phyloP scores from a whole-genome alignment of 148 eudicot genomes.

The Vaccinium myrtillus region DNA sequence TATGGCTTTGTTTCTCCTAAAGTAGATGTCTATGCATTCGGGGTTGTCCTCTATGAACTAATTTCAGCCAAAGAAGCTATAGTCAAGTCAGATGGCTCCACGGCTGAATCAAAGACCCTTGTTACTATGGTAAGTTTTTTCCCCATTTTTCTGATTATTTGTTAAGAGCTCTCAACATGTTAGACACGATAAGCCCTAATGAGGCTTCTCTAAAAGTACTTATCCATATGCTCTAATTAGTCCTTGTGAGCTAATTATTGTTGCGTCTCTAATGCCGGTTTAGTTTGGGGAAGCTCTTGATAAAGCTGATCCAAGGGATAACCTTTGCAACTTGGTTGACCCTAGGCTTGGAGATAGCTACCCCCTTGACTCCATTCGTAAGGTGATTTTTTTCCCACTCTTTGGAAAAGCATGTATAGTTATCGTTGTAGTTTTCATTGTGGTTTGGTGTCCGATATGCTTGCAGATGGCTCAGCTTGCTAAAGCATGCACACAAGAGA shows the following conservation, averaged over 20 bases:
- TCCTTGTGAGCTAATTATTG: not conserved
- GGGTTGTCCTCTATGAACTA: slow-evolving; percentile 89
- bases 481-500: slow-evolving; percentile 69
- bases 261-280: not conserved
- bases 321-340: slow-evolving; percentile 57
- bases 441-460: not conserved
- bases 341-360: slow-evolving; percentile 72
- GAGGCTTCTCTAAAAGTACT: not conserved
- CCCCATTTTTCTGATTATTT: not conserved
- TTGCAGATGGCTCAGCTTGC: slow-evolving; percentile 62
- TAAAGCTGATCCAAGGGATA: slow-evolving; percentile 47
- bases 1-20: slow-evolving; percentile 87
- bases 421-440: not conserved
- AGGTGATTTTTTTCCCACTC: slow-evolving; percentile 29
- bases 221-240: not conserved
- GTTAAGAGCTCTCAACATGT: not conserved
- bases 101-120: slow-evolving; percentile 57
- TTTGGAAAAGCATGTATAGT: too few species aligned
- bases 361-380: slow-evolving; percentile 47
- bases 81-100: slow-evolving; percentile 45
- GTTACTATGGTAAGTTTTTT: slow-evolving; percentile 54
- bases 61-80: slow-evolving; percentile 90
- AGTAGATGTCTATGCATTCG: slow-evolving; percentile 90
- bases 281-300: slow-evolving; percentile 67
- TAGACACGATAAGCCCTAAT: not conserved